A percentile compares a stretch with the other conserved stretches of the same genome.
Evolutionary conservation across 345 rosid species (phyloP).

Genomic region (Gossypium mustelinum): DNA sequence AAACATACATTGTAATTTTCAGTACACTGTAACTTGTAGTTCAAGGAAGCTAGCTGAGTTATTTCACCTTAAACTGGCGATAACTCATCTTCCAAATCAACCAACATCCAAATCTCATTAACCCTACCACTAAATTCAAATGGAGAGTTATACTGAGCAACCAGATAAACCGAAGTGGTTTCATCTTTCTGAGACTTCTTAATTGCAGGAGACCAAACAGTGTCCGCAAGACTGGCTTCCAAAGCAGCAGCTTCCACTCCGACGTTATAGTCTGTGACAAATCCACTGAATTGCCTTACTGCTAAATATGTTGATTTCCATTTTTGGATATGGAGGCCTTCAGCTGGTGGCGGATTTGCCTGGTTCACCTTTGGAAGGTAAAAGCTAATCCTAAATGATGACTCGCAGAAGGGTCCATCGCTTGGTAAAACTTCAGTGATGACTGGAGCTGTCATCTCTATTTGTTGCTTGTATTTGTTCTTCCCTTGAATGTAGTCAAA

Average conservation of each 20-base stretch:
- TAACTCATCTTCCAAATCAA: constrained; percentile 34
- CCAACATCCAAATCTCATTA: constrained; percentile 73
- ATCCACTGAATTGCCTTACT: constrained; percentile 70
- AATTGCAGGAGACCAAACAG: constrained; percentile 58
- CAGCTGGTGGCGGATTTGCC: constrained; percentile 65
- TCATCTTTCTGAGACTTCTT: constrained; percentile 35
- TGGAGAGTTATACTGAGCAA: constrained; percentile 89
- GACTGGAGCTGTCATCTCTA: constrained; percentile 93
- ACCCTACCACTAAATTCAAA: constrained; percentile 63
- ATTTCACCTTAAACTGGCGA: background rate
- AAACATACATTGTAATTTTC: background rate
- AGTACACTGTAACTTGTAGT: background rate
- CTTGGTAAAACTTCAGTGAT: constrained; percentile 65
- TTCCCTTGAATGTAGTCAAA: constrained; percentile 84
- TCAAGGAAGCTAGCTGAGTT: background rate
- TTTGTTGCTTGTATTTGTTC: constrained; percentile 46
- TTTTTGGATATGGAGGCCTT: constrained; percentile 63
- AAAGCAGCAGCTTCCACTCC: constrained; percentile 79
- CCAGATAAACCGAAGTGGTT: constrained; percentile 43
- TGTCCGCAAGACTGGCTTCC: constrained; percentile 52
- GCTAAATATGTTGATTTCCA: constrained; percentile 60
- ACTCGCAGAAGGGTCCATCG: constrained; percentile 82
- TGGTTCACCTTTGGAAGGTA: constrained; percentile 76
- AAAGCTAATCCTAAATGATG: constrained; percentile 72
- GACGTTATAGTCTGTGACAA: constrained; percentile 47